Conservation (phyloP, 768 basidiomycete species). For the Polyporus arcularius region DNA sequence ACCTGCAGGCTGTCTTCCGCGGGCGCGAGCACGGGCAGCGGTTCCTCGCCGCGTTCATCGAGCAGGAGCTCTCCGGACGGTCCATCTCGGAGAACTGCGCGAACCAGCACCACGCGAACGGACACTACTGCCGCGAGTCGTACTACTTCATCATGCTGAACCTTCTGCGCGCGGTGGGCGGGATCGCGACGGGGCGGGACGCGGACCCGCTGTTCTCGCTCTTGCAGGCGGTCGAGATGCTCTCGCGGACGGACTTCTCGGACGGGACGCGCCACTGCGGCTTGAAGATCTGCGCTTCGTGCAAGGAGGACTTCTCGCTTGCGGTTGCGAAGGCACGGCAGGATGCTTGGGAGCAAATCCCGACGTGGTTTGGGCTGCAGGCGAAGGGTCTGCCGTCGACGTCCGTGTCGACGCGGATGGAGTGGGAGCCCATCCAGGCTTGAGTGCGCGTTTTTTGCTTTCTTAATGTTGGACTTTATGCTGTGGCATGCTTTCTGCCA, state of each 20-base stretch:
- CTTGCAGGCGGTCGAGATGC: conserved; percentile 69
- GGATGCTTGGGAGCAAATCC: conserved; percentile 63
- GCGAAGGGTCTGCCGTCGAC: neutral
- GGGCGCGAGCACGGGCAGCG: conserved; percentile 69
- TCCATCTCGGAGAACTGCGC: conserved; percentile 50
- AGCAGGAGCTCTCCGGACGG: conserved; percentile 52
- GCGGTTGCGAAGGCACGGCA: conserved; percentile 47
- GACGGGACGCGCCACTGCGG: conserved; percentile 58
- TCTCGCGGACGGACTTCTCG: conserved; percentile 68
- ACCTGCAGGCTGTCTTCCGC: conserved; percentile 46
- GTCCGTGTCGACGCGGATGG: neutral
- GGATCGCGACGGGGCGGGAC: conserved; percentile 71
- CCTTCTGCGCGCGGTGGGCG: conserved; percentile 66
- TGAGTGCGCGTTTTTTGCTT: too few relatives aligned
- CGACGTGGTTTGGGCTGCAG: conserved; percentile 62
- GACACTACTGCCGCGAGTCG: conserved; percentile 58
- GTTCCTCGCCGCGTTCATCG: conserved; percentile 62
- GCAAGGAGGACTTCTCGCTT: conserved; percentile 48
- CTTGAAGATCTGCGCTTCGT: conserved; percentile 54
- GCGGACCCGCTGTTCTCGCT: conserved; percentile 75
- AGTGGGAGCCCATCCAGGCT: neutral
- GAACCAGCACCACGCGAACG: conserved; percentile 38
- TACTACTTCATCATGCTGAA: conserved; percentile 80
- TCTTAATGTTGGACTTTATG: too few relatives aligned
- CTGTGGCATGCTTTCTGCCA: too few relatives aligned